Percentiles rank a stretch among this genome's conserved stretches.
These are phyloP conservation scores for Aspergillus tamarii DNA, from an alignment of 2,329 filamentous ascomycete species.

Conservation along the genomic window DNA sequence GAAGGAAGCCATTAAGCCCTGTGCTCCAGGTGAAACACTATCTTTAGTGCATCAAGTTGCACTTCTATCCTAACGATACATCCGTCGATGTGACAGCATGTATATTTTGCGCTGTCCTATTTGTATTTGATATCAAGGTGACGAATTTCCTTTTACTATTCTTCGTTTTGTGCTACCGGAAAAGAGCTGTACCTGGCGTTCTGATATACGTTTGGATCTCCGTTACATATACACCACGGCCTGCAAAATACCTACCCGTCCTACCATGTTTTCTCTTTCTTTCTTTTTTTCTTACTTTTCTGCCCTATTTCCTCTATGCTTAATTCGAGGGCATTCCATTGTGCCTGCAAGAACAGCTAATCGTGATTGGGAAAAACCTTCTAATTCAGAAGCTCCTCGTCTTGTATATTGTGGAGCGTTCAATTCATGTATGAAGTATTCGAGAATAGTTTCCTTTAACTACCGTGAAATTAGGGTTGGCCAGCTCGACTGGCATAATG, in stretches of 20 bases:
- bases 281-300: constrained; percentile 1
- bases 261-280: not conserved
- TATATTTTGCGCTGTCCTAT: not conserved
- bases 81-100: constrained; percentile 15
- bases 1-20: constrained; percentile 18
- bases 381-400: not conserved
- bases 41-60: not conserved
- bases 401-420: constrained; percentile 23
- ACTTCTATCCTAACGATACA: constrained; percentile 6
- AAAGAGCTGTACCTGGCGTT: constrained; percentile 21
- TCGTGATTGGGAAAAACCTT: not conserved
- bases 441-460: constrained; percentile 17
- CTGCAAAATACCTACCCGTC: constrained; percentile 7
- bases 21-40: not conserved
- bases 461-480: constrained; percentile 3
- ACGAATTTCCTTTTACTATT: constrained; percentile 24
- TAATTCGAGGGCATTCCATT: not conserved
- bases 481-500: not conserved
- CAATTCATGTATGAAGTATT: constrained; percentile 23
- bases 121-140: constrained; percentile 22
- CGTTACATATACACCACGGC: constrained; percentile 13
- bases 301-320: not conserved
- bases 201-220: constrained; percentile 17
- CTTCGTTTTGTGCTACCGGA: constrained; percentile 3
- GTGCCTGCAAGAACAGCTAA: constrained; percentile 1